Base-by-base conservation (phyloP, 2,329 filamentous ascomycete species). In the Exophiala sideris region DNA sequence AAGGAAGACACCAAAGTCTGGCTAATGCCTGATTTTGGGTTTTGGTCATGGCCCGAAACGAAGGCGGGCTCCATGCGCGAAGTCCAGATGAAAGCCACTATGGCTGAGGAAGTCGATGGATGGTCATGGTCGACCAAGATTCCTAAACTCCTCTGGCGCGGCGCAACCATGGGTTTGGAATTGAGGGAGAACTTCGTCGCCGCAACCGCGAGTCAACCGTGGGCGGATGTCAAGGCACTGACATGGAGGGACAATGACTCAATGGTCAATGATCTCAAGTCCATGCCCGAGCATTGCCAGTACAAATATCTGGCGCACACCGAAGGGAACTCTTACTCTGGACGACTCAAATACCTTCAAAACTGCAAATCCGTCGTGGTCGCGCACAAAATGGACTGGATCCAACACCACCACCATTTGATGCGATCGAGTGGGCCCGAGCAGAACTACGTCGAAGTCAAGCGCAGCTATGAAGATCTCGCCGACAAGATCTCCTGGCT, bases 391-490 rank as follows among this genome's bases (percentile, higher is more conserved):
- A 69, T 79, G 18, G 66, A 71, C 42, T 81, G 76, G 72, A 68
- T 73, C 7, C 74, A 79, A 56, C 75, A 74, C 41, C 75, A 80
- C 51, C 73, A 78, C 42, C 72, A 71, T 0, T 72, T 79, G 0
- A 63, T 81, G 33, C 61, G 73, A 6, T 62, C 72, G 1, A 68
- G 69, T 1, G 78, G 78, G 0, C 71, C 74, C 1, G 69, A 76
- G 2, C 74, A 77, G 24, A 81, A 80, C 54, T 79, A 73, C 39
- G 70, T 81, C 11, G 67, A 76, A 52, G 76, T 80, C 1, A 65
- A 73, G 18, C 64, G 70, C 4, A 75, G 81, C 62, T 87, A 83
- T 66, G 79, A 78, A 36, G 82, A 87, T 59, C 71, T 84, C 52
- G 67, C 71, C 10, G 59, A 64, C 6, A 75, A 73, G 52, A 70